Evolutionary conservation across 495 filamentous ascomycete genomes (phyloP).

Genomic region (Amorphotheca resinae): DNA sequence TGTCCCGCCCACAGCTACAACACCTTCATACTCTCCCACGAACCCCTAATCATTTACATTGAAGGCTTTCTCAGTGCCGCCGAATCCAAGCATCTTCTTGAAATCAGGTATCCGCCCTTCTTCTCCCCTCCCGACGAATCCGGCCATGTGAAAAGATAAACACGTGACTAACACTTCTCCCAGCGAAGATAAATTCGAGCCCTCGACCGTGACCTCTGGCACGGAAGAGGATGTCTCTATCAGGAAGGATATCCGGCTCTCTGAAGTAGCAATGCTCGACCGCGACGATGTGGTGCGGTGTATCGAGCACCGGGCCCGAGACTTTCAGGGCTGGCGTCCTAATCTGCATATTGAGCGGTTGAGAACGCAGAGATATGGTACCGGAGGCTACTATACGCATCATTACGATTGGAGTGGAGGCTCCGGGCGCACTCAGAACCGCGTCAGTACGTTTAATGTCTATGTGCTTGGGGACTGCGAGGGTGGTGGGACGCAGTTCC

Average conservation of each 20-base stretch:
- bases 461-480: conserved; percentile 44
- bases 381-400: conserved; percentile 43
- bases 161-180: conserved; percentile 11
- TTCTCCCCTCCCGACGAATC: background rate
- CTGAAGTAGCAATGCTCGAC: conserved; percentile 44
- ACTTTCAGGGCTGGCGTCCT: conserved; percentile 48
- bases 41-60: conserved; percentile 45
- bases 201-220: conserved; percentile 42
- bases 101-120: conserved; percentile 30
- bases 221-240: conserved; percentile 24
- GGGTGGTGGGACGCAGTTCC: conserved; percentile 54
- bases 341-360: conserved; percentile 48
- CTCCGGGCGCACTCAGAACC: conserved; percentile 27
- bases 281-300: conserved; percentile 44
- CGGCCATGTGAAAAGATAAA: background rate
- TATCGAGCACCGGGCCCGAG: conserved; percentile 43
- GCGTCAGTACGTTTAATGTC: conserved; percentile 49
- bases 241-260: conserved; percentile 38
- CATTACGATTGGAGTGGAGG: conserved; percentile 47
- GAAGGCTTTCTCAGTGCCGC: conserved; percentile 36
- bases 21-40: conserved; percentile 29
- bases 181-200: conserved; percentile 37
- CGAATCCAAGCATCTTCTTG: conserved; percentile 38
- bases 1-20: conserved; percentile 17
- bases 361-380: conserved; percentile 47